Evolutionary conservation across 192 early-diverging fungal genomes (phyloP), one percentile per base, ranked within the genome.

Genomic region (Coemansia sp.): DNA sequence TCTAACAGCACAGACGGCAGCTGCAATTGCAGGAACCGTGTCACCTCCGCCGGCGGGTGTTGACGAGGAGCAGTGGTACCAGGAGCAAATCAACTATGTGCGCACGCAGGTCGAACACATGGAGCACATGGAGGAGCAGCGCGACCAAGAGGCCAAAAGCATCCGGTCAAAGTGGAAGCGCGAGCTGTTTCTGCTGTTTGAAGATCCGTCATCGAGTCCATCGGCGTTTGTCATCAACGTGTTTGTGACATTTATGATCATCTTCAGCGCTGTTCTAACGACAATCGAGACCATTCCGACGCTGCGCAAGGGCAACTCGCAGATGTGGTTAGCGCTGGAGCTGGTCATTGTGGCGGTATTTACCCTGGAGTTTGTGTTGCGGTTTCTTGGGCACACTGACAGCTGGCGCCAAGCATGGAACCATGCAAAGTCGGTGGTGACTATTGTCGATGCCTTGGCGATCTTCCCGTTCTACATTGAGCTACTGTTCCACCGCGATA

Each of bases 381-480:
- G 89, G 14, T 66, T 88, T 9, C 67, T 86, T 18, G 81, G 79
- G n/a, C 89, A 89, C 64, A 85, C 87, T 0, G 85, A 89, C 62
- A 83, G 82, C 4, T 57, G 84, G 25, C 77, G 74, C 6, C 81
- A 84, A 66, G 77, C 88, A 21, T 80, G 74, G 51, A 68, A 49
- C 35, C 65, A 79, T 32, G 21, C 57, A 15, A 63, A 60, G 22
- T 81, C 63, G 34, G 15, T 53, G 26, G 34, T 77, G 19, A 70
- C 86, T n/a, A 70, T 91, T 13, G 80, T 91, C 39, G 89, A 91
- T 34, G 80, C 89, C 17, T 75, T 89, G 43, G 85, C 89, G 0
- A 88, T 91, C 46, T 65, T 89, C 17, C 89, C 89, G 14, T 91
- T 86, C 65, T 91, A 89, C 60, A 80, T 91, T 29, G 87, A 91